Evolutionary conservation across 2,329 filamentous ascomycete genomes (phyloP), one percentile per base, ranked within the genome.

Genomic region (Ophiostoma ips): DNA sequence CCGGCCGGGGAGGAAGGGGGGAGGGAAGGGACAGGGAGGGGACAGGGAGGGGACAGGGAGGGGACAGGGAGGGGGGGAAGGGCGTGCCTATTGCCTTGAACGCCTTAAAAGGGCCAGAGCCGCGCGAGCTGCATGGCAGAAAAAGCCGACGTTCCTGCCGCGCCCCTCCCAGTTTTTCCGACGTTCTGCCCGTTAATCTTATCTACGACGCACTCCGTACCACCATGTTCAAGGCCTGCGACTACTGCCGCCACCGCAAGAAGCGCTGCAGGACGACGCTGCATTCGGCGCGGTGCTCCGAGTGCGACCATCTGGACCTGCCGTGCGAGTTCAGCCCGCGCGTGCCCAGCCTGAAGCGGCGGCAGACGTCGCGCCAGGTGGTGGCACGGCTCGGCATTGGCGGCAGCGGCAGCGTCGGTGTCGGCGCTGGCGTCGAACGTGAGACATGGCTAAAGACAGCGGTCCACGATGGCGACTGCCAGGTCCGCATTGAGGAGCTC

Each of bases 241-340:
- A 51, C 49, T 47, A 51, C 45, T 51, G 49, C 45, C 44, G 49
- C 16, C 49, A 51, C 44, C 44, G 49, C 36, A 51, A 48, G 24
- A 51, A 51, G 31, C 28, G 38, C 13, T 50, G 49, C 43, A 33
- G 34, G 19, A 13, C 31, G 5, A 18, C 30, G 3, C 18, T 18
- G 13, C 16, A 1, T 13, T 21, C 33, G 16, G 18, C 36, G 6
- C 49, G 49, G 18, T 50, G 49, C 16, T 12, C 49, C 28, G 49
- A 50, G 11, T 46, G 49, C 44, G 35, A 46, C 24, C 43, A 50
- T 9, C 13, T 50, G 10, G 49, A 50, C 19, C 36, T 46, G 33
- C 49, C 43, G 3, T 49, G 48, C 48, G 48, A 49, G 38, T 49
- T 49, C 31, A 49, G 48, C 31, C 48, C 37, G 13, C 44, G 43